Conservation (phyloP, 148 eudicot species). For the Camellia sinensis region DNA sequence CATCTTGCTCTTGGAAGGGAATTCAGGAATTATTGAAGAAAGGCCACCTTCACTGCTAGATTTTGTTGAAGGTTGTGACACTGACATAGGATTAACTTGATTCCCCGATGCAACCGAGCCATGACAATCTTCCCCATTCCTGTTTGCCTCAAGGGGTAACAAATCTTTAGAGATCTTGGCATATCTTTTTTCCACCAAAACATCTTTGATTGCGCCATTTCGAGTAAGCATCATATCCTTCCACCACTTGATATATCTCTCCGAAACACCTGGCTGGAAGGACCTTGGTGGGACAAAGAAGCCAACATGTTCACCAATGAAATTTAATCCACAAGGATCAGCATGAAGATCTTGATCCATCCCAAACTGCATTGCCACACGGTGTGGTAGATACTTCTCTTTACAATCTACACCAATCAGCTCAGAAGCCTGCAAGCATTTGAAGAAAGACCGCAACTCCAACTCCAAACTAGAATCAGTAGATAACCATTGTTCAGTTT, state of each 20-base stretch:
- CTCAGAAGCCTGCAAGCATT: slow-evolving; percentile 28
- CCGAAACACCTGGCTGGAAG: slow-evolving; percentile 30
- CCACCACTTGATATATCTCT: slow-evolving; percentile 39
- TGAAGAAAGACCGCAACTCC: slow-evolving; percentile 27
- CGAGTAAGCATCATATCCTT: slow-evolving; percentile 18
- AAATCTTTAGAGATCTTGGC: background rate
- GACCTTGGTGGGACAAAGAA: slow-evolving; percentile 32
- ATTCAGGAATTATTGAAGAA: background rate
- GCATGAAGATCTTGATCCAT: slow-evolving; percentile 41
- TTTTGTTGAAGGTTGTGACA: background rate
- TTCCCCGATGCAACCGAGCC: background rate
- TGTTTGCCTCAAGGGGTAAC: background rate
- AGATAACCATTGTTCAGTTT: slow-evolving; percentile 18
- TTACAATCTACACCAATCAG: slow-evolving; percentile 25
- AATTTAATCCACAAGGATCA: slow-evolving; percentile 10
- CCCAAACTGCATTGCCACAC: slow-evolving; percentile 52
- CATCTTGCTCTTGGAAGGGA: background rate
- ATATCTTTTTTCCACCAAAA: background rate
- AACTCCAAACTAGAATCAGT: slow-evolving; percentile 20
- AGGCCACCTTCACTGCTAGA: background rate
- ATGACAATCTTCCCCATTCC: background rate
- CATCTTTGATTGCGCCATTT: background rate
- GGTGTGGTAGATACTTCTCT: slow-evolving; percentile 39
- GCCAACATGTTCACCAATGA: slow-evolving; percentile 6
- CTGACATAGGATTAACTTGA: too few species aligned